Conservation (phyloP, 352 stramenopile species). For the Pythium folliculosum region DNA sequence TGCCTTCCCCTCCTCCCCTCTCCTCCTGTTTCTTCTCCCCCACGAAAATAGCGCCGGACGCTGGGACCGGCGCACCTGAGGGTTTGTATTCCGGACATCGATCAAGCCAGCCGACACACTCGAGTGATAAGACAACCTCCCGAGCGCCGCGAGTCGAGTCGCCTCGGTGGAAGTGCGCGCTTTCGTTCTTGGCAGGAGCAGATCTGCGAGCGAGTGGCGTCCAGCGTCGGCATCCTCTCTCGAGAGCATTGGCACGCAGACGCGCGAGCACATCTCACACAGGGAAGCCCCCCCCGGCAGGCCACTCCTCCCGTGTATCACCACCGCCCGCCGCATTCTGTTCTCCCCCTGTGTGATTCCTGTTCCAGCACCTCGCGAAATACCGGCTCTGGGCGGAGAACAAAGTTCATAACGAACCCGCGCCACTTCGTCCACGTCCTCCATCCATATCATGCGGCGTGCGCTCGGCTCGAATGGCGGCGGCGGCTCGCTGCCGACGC, state of each 20-base stretch:
- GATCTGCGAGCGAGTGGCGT: constrained; percentile 1
- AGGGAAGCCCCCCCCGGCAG: not conserved
- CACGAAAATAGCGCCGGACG: constrained; percentile 12
- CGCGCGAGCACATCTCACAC: too few species aligned
- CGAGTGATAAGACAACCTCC: constrained; percentile 15
- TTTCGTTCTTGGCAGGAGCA: not conserved
- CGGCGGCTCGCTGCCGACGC: constrained; percentile 12
- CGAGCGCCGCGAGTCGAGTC: not conserved
- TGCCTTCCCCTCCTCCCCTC: not conserved
- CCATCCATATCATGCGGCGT: constrained; percentile 12
- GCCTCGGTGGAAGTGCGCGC: not conserved
- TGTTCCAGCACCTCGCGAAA: not conserved
- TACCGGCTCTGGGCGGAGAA: not conserved
- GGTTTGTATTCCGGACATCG: constrained; percentile 7
- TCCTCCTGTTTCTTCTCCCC: constrained; percentile 1
- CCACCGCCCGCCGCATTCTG: not conserved
- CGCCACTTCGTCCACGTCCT: not conserved
- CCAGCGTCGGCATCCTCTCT: not conserved
- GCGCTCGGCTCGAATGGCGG: constrained; percentile 13
- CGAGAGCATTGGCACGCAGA: not conserved
- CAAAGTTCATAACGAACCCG: too few species aligned
- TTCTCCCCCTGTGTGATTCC: not conserved
- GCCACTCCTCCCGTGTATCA: not conserved
- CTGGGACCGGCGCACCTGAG: not conserved
- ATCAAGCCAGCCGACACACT: constrained; percentile 18